A percentile compares a stretch with the other conserved stretches of the same genome.
These are phyloP conservation scores for Codiaeum variegatum DNA, from an alignment of 441 rosid species.

Conservation along the genomic window DNA sequence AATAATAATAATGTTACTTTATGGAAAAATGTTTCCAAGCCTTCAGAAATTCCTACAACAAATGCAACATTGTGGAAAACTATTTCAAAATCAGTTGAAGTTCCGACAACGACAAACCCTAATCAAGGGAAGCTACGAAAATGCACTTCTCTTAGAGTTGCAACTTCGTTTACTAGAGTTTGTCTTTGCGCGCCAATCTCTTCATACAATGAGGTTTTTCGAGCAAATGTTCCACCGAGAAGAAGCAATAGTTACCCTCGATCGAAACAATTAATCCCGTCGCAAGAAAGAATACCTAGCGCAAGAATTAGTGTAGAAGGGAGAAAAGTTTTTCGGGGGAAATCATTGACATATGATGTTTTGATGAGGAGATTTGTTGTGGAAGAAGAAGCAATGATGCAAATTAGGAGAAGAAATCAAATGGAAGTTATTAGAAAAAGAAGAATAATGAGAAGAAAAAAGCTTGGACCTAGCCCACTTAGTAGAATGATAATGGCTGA, in stretches of 20 bases:
- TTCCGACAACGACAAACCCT: slow-evolving; percentile 12
- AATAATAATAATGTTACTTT: slow-evolving; percentile 23
- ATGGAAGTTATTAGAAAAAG: slow-evolving; percentile 82
- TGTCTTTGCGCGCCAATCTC: slow-evolving; percentile 89
- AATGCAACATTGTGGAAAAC: slow-evolving; percentile 37
- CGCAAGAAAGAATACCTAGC: slow-evolving; percentile 31
- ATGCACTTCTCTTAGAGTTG: slow-evolving; percentile 68
- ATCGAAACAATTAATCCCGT: slow-evolving; percentile 39
- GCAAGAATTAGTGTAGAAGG: slow-evolving; percentile 58
- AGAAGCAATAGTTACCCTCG: slow-evolving; percentile 88
- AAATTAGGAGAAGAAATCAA: slow-evolving; percentile 66
- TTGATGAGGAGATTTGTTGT: slow-evolving; percentile 88
- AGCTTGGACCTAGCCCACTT: slow-evolving; percentile 90
- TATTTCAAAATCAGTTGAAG: slow-evolving; percentile 32
- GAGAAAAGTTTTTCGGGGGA: slow-evolving; percentile 75
- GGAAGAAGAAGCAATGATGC: slow-evolving; percentile 93
- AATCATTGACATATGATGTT: slow-evolving; percentile 78
- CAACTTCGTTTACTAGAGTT: slow-evolving; percentile 75
- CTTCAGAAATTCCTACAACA: slow-evolving; percentile 27
- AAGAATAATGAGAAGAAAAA: slow-evolving; percentile 57
- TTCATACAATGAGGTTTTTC: slow-evolving; percentile 77
- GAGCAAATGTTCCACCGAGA: slow-evolving; percentile 68
- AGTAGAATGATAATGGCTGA: slow-evolving; percentile 67
- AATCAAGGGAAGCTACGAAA: slow-evolving; percentile 50
- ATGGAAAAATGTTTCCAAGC: slow-evolving; percentile 45